Percentiles rank a stretch among this genome's conserved stretches.
phyloP scores from a whole-genome alignment of 2,329 filamentous ascomycete genomes.

The Pyrenochaeta sp. region DNA sequence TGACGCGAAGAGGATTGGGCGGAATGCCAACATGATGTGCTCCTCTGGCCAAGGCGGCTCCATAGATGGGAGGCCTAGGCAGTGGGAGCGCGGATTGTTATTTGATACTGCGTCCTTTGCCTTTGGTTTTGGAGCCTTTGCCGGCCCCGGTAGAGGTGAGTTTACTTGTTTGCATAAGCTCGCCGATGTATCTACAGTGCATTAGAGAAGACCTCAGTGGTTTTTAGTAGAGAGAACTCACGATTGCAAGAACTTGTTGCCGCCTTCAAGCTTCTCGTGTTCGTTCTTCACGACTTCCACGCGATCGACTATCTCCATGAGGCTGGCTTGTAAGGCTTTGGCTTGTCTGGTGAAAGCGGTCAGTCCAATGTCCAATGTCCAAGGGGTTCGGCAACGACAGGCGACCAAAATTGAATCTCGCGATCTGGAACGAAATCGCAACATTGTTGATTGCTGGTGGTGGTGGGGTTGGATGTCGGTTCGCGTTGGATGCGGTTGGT shows the following conservation, averaged over 20 bases:
- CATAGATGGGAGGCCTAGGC: slow-evolving; percentile 19
- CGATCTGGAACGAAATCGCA: no score
- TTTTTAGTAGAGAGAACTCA: slow-evolving; percentile 40
- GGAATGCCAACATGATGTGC: slow-evolving; percentile 38
- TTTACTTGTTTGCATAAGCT: slow-evolving; percentile 82
- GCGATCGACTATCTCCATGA: slow-evolving; percentile 88
- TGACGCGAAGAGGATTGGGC: slow-evolving; percentile 38
- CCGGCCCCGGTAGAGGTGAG: slow-evolving; percentile 63
- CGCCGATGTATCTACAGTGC: slow-evolving; percentile 83
- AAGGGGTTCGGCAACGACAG: background rate
- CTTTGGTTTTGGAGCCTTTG: slow-evolving; percentile 59
- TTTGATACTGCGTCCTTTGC: slow-evolving; percentile 48
- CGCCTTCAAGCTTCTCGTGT: slow-evolving; percentile 94
- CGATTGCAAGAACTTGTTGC: slow-evolving; percentile 93
- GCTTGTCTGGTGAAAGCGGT: slow-evolving; percentile 72
- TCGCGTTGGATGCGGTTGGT: background rate
- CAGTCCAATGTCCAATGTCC: slow-evolving; percentile 24
- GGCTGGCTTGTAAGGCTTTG: slow-evolving; percentile 84
- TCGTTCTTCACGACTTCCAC: slow-evolving; percentile 95
- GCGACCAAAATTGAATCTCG: no score
- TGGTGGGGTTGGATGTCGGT: background rate
- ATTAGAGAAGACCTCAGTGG: slow-evolving; percentile 23
- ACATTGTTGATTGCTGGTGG: no score
- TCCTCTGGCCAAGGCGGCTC: slow-evolving; percentile 25
- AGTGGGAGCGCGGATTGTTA: slow-evolving; percentile 40